A percentile compares a stretch with the other conserved stretches of the same genome.
phyloP scores from a whole-genome alignment of 2,329 filamentous ascomycete species.

The Xylaria sp. region DNA sequence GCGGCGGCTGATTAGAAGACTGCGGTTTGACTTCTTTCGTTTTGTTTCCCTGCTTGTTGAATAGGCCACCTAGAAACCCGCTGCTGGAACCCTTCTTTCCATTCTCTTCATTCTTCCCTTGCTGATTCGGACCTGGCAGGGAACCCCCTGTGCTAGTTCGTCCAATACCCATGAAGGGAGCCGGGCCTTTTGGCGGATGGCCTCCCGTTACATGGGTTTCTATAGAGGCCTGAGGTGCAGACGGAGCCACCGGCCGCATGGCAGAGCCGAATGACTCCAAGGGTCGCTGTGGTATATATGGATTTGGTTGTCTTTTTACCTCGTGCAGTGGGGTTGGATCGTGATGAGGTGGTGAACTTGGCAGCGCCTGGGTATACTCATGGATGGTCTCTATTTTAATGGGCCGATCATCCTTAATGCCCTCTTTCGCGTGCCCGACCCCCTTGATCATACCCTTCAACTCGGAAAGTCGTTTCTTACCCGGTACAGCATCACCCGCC shows the following conservation, averaged over 20 bases:
- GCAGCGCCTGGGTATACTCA: conserved; percentile 15
- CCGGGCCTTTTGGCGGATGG: conserved; percentile 2
- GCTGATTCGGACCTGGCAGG: conserved; percentile 17
- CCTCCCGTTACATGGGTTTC: conserved; percentile 9
- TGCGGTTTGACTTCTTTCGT: conserved; percentile 25
- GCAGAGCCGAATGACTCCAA: conserved; percentile 1
- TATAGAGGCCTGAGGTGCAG: background rate
- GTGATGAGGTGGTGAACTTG: conserved; percentile 17
- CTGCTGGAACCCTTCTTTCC: conserved; percentile 24
- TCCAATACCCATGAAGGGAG: conserved; percentile 13
- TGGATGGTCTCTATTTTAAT: conserved; percentile 19
- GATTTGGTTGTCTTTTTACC: conserved; percentile 11
- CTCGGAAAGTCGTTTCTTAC: conserved; percentile 31
- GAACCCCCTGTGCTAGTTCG: conserved; percentile 18
- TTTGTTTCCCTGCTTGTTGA: conserved; percentile 28
- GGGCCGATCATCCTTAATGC: conserved; percentile 28
- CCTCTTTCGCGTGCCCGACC: conserved; percentile 28
- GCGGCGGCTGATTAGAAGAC: conserved; percentile 17
- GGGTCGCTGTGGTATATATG: conserved; percentile 3
- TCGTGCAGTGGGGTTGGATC: conserved; percentile 6
- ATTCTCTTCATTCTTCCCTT: conserved; percentile 23
- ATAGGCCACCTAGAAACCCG: conserved; percentile 27
- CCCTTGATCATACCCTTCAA: conserved; percentile 32
- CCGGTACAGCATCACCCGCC: conserved; percentile 14
- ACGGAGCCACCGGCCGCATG: background rate